Base-by-base conservation (phyloP, 2,329 filamentous ascomycete genomes). In the Neopestalotiopsis sp. region DNA sequence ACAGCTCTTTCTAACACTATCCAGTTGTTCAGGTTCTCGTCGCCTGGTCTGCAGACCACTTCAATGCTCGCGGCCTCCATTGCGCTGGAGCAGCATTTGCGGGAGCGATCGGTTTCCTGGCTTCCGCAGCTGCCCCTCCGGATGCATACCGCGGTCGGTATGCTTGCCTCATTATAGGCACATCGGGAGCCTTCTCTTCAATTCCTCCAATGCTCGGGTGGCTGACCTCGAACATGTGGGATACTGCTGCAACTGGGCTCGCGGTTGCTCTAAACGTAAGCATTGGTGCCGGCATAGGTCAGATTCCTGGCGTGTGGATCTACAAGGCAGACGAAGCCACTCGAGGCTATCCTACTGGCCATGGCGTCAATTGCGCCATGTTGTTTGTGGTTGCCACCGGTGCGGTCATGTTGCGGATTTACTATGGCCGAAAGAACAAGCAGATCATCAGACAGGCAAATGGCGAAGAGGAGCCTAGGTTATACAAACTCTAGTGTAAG, bases 271-370 rank as follows among this genome's bases (percentile, higher is more conserved):
- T 94, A 70, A 93, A 93, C 71, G 87, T 93, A 17, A 89, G 88
- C 1, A 84, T 92, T 38, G 85, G 85, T 63, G 91, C 90, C 0
- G 91, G 90, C 0, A 84, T 91, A 0, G 91, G 91, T 0, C 91
- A 93, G 77, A 93, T 94, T 56, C 86, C 89, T 0, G 91, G 91
- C 0, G 90, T 92, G 1, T 94, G 90, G 90, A 93, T 92, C 70
- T 93, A 93, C 79, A 91, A 91, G 75, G 83, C 87, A 1, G 80
- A 86, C 12, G 90, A 94, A 77, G 86, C 84, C 20, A 77, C 80
- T 28, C 79, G 73, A 10, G 91, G 91, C 0, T 93, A 92, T 76
- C 90, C 90, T 0, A 93, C 90, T 0, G 91, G 91, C 0, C 91
- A 93, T 75, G 82, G 85, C 1, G 83, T 81, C 0, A 88, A 88